Conservation (phyloP, 2,329 filamentous ascomycete species). For the Talaromyces marneffei region DNA sequence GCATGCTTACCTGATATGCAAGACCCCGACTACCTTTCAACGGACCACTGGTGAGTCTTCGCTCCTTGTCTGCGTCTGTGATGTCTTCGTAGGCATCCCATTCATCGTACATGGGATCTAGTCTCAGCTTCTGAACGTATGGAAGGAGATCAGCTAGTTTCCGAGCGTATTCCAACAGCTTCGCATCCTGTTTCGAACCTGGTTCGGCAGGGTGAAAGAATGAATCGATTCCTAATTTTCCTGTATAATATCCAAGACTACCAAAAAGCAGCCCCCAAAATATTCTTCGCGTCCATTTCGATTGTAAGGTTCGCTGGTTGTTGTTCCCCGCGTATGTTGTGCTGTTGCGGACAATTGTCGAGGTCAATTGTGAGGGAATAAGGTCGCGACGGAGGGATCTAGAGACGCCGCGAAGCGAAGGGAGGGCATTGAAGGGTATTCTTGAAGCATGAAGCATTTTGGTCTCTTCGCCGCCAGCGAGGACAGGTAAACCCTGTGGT, state of each 20-base stretch:
- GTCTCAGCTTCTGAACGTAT: slow-evolving; percentile 34
- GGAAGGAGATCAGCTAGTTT: slow-evolving; percentile 30
- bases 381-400: background rate
- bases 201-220: slow-evolving; percentile 25
- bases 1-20: slow-evolving; percentile 35
- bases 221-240: slow-evolving; percentile 22
- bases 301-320: slow-evolving; percentile 9
- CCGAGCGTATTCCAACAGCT: slow-evolving; percentile 26
- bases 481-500: background rate
- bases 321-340: slow-evolving; percentile 15
- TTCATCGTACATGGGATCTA: slow-evolving; percentile 36
- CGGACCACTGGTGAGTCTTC: slow-evolving; percentile 35
- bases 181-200: slow-evolving; percentile 31
- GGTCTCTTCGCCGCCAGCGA: background rate
- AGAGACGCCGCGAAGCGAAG: background rate
- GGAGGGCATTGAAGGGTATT: background rate
- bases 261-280: slow-evolving; percentile 33
- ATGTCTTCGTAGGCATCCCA: slow-evolving; percentile 34
- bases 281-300: slow-evolving; percentile 32
- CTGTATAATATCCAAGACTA: slow-evolving; percentile 24
- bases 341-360: background rate
- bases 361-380: slow-evolving; percentile 2
- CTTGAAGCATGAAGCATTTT: slow-evolving; percentile 3
- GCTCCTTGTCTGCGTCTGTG: slow-evolving; percentile 29
- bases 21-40: slow-evolving; percentile 37